Percentiles rank a stretch among this genome's conserved stretches.
phyloP scores from a whole-genome alignment of 768 basidiomycete species.

The Calvatia gigantea region DNA sequence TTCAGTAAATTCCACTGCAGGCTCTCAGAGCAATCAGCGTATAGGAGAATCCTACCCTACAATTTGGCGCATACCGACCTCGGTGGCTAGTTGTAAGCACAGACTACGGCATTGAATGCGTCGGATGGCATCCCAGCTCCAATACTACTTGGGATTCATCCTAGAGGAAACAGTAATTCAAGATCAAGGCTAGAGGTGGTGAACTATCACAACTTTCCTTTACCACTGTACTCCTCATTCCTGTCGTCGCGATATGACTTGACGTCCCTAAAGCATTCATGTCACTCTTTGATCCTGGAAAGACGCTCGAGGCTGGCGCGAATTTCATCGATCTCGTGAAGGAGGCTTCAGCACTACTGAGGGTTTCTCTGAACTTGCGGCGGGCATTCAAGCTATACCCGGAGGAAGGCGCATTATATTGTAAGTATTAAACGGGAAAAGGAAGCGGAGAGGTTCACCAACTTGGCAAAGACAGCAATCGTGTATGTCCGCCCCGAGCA shows the following conservation, averaged over 20 bases:
- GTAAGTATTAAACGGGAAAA: neutral
- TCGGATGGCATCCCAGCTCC: neutral
- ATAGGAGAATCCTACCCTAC: neutral
- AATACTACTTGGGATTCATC: neutral
- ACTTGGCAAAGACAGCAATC: slow-evolving; percentile 18
- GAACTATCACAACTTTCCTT: neutral
- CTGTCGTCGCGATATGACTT: neutral
- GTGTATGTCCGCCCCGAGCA: slow-evolving; percentile 19
- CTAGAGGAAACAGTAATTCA: neutral
- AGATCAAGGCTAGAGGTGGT: neutral
- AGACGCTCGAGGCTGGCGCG: neutral
- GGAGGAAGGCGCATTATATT: neutral
- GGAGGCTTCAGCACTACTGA: neutral
- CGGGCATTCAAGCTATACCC: slow-evolving; percentile 7
- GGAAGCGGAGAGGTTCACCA: neutral
- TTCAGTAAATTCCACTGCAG: too few relatives aligned
- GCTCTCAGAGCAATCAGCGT: too few relatives aligned
- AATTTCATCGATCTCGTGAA: neutral
- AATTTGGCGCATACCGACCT: too few relatives aligned
- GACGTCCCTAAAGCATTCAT: neutral
- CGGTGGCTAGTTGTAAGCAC: too few relatives aligned
- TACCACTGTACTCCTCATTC: neutral
- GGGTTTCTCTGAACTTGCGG: slow-evolving; percentile 2
- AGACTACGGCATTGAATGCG: neutral
- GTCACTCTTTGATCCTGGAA: neutral